These are phyloP conservation scores for Herpetomonas samuelpessoai DNA, from an alignment of 208 protist genomes.

Conservation along the genomic window DNA sequence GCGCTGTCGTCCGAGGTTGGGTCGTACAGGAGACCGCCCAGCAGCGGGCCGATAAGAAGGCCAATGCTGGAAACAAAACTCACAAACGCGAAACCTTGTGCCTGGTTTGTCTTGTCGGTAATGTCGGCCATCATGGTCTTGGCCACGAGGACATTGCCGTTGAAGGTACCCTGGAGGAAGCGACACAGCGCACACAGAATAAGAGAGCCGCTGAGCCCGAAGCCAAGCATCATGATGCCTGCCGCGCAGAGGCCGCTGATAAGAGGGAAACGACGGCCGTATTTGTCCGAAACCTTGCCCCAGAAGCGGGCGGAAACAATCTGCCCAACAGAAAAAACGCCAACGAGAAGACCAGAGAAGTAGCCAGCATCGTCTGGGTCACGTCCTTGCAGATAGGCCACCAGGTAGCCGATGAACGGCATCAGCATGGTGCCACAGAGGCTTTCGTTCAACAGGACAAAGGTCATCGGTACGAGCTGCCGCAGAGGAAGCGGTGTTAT, in stretches of 20 bases:
- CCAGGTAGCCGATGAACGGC: conserved; percentile 52
- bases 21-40: conserved; percentile 70
- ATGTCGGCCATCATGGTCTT: conserved; percentile 83
- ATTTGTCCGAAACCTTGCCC: conserved; percentile 65
- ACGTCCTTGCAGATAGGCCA: conserved; percentile 36
- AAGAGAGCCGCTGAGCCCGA: conserved; percentile 57
- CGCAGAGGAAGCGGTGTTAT: conserved; percentile 44
- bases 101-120: conserved; percentile 60
- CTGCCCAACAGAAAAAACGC: conserved; percentile 60
- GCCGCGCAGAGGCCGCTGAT: conserved; percentile 58
- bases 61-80: conserved; percentile 83
- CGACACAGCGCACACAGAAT: conserved; percentile 43
- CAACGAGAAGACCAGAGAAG: conserved; percentile 39
- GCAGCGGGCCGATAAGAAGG: conserved; percentile 46
- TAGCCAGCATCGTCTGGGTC: conserved; percentile 54
- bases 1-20: conserved; percentile 21
- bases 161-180: conserved; percentile 66
- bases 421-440: conserved; percentile 55
- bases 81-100: conserved; percentile 94
- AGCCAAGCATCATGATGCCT: conserved; percentile 62
- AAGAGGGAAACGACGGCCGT: conserved; percentile 48
- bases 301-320: conserved; percentile 46
- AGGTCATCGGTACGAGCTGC: conserved; percentile 52
- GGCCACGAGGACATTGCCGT: conserved; percentile 77
- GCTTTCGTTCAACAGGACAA: conserved; percentile 65